A percentile compares a stretch with the other conserved stretches of the same genome.
Evolutionary conservation across 2,329 filamentous ascomycete genomes (phyloP).

Genomic region (Chalaropsis thielavioides): DNA sequence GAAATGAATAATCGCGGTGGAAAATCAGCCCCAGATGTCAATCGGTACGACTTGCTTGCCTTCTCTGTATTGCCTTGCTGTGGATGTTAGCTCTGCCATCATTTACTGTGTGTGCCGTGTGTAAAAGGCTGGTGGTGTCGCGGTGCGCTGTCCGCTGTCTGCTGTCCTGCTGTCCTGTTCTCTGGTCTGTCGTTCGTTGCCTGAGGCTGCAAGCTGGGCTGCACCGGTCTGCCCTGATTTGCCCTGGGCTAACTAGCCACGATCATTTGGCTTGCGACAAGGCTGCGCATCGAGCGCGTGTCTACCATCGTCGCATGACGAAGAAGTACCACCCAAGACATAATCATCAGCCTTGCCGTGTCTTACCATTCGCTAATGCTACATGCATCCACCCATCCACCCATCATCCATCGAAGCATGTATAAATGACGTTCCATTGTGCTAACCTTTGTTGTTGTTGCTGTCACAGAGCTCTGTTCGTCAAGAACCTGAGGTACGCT

Average conservation of each 20-base stretch:
- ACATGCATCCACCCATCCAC: not conserved
- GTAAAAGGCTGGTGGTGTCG: slow-evolving; percentile 8
- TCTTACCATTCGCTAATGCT: not conserved
- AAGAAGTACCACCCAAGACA: not conserved
- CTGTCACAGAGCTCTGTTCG: slow-evolving; percentile 79
- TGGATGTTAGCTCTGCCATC: not conserved
- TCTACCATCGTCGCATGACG: not conserved
- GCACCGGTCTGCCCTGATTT: not conserved
- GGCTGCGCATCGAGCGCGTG: slow-evolving; percentile 10
- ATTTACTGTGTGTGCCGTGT: slow-evolving; percentile 7
- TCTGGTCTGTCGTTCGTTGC: not conserved
- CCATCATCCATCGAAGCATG: not conserved
- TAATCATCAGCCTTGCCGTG: not conserved
- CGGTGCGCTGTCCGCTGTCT: not conserved
- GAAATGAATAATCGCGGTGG: slow-evolving; percentile 93
- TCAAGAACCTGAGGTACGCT: slow-evolving; percentile 92
- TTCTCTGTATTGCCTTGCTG: slow-evolving; percentile 19
- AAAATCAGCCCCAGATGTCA: slow-evolving; percentile 99
- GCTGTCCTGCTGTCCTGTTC: not conserved
- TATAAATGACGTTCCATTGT: not conserved
- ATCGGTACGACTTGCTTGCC: slow-evolving; percentile 55
- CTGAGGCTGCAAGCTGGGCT: not conserved
- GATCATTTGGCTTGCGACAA: slow-evolving; percentile 8
- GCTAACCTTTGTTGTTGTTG: slow-evolving; percentile 12
- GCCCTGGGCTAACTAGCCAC: not conserved